Conservation (phyloP, 495 filamentous ascomycete genomes). For the Neurospora sublineolata region DNA sequence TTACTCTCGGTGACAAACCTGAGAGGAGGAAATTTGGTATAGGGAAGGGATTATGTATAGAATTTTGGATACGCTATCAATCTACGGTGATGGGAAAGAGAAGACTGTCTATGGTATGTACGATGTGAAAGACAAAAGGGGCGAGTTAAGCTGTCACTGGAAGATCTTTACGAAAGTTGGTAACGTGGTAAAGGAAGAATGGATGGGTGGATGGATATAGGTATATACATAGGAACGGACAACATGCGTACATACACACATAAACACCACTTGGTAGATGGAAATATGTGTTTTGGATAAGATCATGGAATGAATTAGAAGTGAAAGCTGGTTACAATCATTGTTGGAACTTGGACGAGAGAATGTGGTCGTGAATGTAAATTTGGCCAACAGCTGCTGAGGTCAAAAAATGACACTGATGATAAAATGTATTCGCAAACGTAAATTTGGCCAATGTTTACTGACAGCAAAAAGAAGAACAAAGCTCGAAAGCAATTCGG, state of each 20-base stretch:
- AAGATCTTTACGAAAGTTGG: not conserved
- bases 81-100: not conserved
- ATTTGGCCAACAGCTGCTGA: not conserved
- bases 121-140: not conserved
- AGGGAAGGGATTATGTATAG: not conserved
- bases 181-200: not conserved
- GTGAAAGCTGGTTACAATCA: not conserved
- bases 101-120: not conserved
- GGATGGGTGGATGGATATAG: not conserved
- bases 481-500: not conserved
- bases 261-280: not conserved
- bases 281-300: not conserved
- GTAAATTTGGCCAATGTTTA: not conserved
- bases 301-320: not conserved
- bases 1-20: not conserved
- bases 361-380: not conserved
- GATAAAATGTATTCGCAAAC: not conserved
- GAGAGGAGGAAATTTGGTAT: not conserved
- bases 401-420: not conserved
- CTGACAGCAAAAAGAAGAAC: not conserved
- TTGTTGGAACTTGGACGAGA: not conserved
- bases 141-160: not conserved
- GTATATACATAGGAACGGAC: not conserved
- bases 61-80: not conserved
- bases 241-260: not conserved